phyloP scores from a whole-genome alignment of 2,329 filamentous ascomycete genomes.

The Penicillium sp. region DNA sequence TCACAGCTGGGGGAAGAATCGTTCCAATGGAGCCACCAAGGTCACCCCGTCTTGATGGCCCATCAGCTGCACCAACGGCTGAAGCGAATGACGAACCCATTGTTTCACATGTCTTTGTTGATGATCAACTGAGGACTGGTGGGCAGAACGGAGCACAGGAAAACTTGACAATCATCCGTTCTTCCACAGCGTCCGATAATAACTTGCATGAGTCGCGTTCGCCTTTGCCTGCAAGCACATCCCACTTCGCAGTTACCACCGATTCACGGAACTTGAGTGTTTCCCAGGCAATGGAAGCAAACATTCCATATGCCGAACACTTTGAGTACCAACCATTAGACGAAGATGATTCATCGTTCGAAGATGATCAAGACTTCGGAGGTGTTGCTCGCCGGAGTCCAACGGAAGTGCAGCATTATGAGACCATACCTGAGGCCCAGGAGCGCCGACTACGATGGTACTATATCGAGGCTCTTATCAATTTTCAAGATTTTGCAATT shows the following conservation, averaged over 20 bases:
- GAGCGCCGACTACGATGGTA: not conserved
- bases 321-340: not conserved
- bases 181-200: not conserved
- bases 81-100: not conserved
- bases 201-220: not conserved
- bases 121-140: not conserved
- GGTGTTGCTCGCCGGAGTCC: no score
- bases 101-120: not conserved
- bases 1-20: conserved; percentile 43
- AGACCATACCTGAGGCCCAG: not conserved
- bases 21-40: conserved; percentile 37
- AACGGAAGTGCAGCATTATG: not conserved
- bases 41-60: conserved; percentile 7
- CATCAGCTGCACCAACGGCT: not conserved
- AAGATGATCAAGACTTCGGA: no score
- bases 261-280: not conserved
- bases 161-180: not conserved
- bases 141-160: not conserved
- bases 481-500: not conserved
- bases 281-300: not conserved
- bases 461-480: not conserved
- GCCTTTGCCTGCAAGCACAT: not conserved
- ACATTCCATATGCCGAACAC: not conserved
- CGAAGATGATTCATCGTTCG: not conserved
- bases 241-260: not conserved